Base-by-base conservation (phyloP, 345 rosid genomes). In the Jatropha curcas region DNA sequence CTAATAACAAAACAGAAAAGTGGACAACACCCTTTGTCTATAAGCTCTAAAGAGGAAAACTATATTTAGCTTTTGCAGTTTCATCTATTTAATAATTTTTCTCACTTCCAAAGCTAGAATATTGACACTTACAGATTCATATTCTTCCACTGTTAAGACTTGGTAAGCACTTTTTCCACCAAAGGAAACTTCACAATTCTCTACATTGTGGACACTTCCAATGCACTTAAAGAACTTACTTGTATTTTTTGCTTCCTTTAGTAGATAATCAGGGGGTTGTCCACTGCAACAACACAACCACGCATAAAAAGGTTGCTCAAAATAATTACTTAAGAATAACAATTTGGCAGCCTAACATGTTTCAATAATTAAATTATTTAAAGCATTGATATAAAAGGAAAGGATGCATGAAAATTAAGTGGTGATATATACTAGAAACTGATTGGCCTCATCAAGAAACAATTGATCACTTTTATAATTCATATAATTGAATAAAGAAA, bases 211-310 rank as follows among this genome's bases (percentile, higher is more conserved):
- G 80, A 88, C 86, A 80, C 85, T 92, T 74, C 96, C 97, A 70
- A 94, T 65, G 78, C 99, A 94, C 83, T 95, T 96, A 74, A 93
- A 96, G 80, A 93, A 96, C 84, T 93, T 96, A 63, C 73, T 88
- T 2, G 93, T 85, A 79, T 85, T 88, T 82, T 93, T 93, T 70
- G 99, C 96, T 82, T 93, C 98, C 88, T 91, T 90, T 67, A 96
- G 89, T 58, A 93, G 76, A 82, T 90, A 90, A 83, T 93, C 99
- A 71, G 99, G 98, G 76, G 99, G 99, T 77, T 96, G 97, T 68
- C 80, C 88, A 76, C 99, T 96, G 84, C 82, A 84, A 69, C 56
- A 82, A 81, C 63, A 79, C 67, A 76, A 77, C 50, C 82, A 74
- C 34, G 74, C 27, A 53, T 41, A 75, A 81, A 71, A 84, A 17